Percentiles rank a stretch among this genome's conserved stretches.
Conservation (phyloP, 495 filamentous ascomycete genomes). For the Hypoxylon intermedium region DNA sequence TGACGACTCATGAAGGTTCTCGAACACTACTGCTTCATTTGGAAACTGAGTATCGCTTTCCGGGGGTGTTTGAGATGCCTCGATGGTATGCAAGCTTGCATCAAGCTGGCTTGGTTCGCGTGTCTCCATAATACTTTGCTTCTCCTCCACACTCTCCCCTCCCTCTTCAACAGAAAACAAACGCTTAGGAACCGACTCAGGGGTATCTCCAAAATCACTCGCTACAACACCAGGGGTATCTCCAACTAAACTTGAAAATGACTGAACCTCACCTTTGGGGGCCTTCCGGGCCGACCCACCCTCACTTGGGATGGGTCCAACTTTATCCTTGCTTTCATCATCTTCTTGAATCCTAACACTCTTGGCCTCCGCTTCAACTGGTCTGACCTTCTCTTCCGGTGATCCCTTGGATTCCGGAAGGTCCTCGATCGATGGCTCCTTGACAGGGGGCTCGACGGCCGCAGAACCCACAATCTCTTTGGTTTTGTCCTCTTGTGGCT, state of each 20-base stretch:
- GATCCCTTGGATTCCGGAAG: constrained; percentile 18
- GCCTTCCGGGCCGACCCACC: constrained; percentile 42
- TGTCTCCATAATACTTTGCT: constrained; percentile 2
- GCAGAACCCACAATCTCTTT: constrained; percentile 7
- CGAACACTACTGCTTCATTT: constrained; percentile 1
- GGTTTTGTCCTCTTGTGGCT: constrained; percentile 7
- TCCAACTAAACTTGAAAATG: constrained; percentile 39
- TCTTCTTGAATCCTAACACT: constrained; percentile 30
- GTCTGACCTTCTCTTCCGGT: constrained; percentile 15
- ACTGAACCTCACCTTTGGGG: constrained; percentile 50
- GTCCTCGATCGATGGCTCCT: constrained; percentile 5
- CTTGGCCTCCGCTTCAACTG: constrained; percentile 22
- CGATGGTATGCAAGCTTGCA: background rate
- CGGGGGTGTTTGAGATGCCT: background rate
- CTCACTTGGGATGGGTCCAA: constrained; percentile 46
- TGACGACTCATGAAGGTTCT: background rate
- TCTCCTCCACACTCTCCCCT: background rate
- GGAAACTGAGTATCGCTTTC: constrained; percentile 6
- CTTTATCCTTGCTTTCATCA: constrained; percentile 47
- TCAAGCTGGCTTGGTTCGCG: background rate
- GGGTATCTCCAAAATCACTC: constrained; percentile 36
- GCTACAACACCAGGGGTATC: constrained; percentile 42
- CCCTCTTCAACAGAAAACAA: constrained; percentile 15
- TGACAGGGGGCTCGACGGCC: constrained; percentile 9
- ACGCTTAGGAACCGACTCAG: constrained; percentile 29